These are phyloP conservation scores for Epichloe baconii DNA, from an alignment of 2,329 filamentous ascomycete species.

Conservation along the genomic window DNA sequence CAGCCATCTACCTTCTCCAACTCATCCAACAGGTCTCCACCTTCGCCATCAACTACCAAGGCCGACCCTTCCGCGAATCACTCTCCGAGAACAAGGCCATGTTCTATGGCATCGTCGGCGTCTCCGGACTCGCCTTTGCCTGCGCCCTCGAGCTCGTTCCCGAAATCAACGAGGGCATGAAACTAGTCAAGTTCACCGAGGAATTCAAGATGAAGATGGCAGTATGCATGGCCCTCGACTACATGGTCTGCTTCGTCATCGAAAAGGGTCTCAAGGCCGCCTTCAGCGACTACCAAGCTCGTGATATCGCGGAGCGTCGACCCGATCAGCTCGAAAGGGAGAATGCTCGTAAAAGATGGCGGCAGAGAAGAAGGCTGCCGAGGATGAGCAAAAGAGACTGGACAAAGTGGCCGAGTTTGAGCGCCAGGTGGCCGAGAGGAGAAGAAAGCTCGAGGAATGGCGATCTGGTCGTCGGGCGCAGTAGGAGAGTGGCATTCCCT, in stretches of 20 bases:
- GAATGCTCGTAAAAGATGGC: constrained; percentile 49
- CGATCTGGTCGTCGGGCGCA: constrained; percentile 19
- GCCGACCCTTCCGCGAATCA: constrained; percentile 90
- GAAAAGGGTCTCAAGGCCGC: constrained; percentile 73
- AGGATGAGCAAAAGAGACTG: constrained; percentile 37
- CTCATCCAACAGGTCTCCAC: constrained; percentile 98
- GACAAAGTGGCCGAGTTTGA: constrained; percentile 48
- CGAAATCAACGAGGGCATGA: constrained; percentile 87
- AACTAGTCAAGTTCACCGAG: constrained; percentile 74
- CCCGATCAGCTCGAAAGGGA: constrained; percentile 78
- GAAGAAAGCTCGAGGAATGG: constrained; percentile 35
- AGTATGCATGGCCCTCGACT: constrained; percentile 74
- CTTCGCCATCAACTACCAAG: constrained; percentile 99
- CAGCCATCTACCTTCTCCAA: constrained; percentile 90
- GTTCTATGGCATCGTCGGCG: constrained; percentile 91
- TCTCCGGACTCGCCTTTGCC: constrained; percentile 80
- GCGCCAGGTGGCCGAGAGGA: constrained; percentile 39
- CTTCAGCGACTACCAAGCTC: constrained; percentile 85
- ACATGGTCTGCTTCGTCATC: constrained; percentile 71
- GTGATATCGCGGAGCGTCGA: constrained; percentile 80
- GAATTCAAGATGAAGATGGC: constrained; percentile 89
- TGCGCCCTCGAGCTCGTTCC: constrained; percentile 93
- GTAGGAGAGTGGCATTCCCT: background rate
- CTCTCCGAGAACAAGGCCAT: constrained; percentile 94
- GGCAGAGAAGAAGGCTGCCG: constrained; percentile 32